A percentile compares a stretch with the other conserved stretches of the same genome.
phyloP scores from a whole-genome alignment of 495 filamentous ascomycete species.

The Penicillium bovifimosum region DNA sequence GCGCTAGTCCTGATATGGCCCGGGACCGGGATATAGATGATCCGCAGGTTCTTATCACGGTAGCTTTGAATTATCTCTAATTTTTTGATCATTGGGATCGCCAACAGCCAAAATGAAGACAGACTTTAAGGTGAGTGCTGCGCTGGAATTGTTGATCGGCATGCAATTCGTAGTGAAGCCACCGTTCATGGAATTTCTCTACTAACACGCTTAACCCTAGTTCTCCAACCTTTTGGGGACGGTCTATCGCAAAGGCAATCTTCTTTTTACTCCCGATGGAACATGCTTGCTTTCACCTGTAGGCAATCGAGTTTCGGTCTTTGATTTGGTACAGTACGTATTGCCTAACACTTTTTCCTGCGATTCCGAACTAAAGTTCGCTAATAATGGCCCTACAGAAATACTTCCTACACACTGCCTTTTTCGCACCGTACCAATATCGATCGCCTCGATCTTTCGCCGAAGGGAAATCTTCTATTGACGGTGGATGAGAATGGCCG shows the following conservation, averaged over 20 bases:
- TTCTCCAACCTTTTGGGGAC: constrained; percentile 95
- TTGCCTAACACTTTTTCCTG: neutral
- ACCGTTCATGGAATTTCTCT: neutral
- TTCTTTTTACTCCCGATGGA: constrained; percentile 95
- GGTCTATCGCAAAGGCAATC: constrained; percentile 94
- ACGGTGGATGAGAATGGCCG: constrained; percentile 92
- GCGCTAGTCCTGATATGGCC: constrained; percentile 11
- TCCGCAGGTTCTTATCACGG: constrained; percentile 23
- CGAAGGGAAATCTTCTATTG: constrained; percentile 83
- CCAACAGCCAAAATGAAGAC: constrained; percentile 74
- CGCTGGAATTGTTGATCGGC: neutral
- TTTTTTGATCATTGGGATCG: constrained; percentile 26
- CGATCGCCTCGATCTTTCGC: constrained; percentile 76
- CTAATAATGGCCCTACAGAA: constrained; percentile 46
- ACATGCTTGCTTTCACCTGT: constrained; percentile 95
- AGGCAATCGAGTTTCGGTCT: constrained; percentile 90
- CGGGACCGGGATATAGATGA: constrained; percentile 22
- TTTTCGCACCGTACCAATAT: constrained; percentile 94
- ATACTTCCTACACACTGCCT: constrained; percentile 91
- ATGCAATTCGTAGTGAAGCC: neutral
- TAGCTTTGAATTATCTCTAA: constrained; percentile 14
- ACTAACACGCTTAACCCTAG: constrained; percentile 33
- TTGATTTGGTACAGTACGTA: constrained; percentile 88
- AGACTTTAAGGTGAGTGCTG: constrained; percentile 69
- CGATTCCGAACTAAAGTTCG: neutral